Percentiles rank a stretch among this genome's conserved stretches.
Conservation (phyloP, 2,329 filamentous ascomycete species). For the Nigrospora sphaerica region DNA sequence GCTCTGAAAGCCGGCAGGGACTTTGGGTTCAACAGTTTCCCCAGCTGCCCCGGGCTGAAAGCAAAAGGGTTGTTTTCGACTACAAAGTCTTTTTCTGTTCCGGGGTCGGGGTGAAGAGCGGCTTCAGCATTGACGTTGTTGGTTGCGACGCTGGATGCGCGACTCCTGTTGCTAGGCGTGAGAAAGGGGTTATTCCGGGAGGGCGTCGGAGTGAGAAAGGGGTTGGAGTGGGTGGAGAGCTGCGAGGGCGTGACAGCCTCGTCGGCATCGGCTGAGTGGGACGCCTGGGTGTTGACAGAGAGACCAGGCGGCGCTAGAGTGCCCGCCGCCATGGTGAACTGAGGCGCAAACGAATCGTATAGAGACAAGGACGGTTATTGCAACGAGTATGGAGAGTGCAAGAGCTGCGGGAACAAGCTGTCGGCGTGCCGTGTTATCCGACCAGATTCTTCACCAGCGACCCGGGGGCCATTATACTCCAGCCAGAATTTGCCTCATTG, state of each 20-base stretch:
- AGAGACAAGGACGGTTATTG: neutral
- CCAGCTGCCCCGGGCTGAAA: slow-evolving; percentile 65
- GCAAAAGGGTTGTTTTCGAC: slow-evolving; percentile 66
- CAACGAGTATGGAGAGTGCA: neutral
- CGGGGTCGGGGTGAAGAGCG: slow-evolving; percentile 60
- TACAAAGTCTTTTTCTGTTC: slow-evolving; percentile 61
- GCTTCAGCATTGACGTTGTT: slow-evolving; percentile 25
- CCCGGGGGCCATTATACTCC: no score
- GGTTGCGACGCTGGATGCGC: slow-evolving; percentile 16
- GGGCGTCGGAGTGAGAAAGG: slow-evolving; percentile 21
- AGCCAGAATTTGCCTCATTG: no score
- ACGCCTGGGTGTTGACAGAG: slow-evolving; percentile 16
- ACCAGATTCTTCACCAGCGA: no score
- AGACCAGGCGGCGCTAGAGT: slow-evolving; percentile 19
- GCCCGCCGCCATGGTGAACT: slow-evolving; percentile 1
- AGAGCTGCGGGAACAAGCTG: neutral
- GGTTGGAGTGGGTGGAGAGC: slow-evolving; percentile 22
- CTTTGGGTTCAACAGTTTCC: slow-evolving; percentile 70
- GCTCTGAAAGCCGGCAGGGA: slow-evolving; percentile 63
- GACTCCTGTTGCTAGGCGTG: slow-evolving; percentile 20
- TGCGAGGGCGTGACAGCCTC: slow-evolving; percentile 19
- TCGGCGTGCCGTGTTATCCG: no score
- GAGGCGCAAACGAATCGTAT: no score
- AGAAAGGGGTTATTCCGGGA: slow-evolving; percentile 17
- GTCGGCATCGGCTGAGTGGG: slow-evolving; percentile 16